Conservation (phyloP, 176 grass and related monocot genomes). For the Triticum dicoccoides region DNA sequence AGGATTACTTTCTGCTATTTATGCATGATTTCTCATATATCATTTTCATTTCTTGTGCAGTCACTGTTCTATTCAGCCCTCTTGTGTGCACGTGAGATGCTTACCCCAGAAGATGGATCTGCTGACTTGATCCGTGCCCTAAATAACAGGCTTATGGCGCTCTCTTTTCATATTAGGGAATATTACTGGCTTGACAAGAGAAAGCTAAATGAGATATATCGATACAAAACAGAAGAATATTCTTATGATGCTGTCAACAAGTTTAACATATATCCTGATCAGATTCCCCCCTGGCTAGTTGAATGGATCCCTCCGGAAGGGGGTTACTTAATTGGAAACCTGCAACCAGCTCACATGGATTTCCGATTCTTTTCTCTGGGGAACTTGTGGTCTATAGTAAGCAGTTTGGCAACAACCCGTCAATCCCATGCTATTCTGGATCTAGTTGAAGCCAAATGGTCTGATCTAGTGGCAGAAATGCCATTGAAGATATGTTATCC, state of each 20-base stretch:
- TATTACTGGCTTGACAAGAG: conserved; percentile 90
- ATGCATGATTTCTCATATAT: conserved; percentile 16
- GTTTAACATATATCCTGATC: conserved; percentile 93
- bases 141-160: conserved; percentile 81
- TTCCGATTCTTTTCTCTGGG: conserved; percentile 85
- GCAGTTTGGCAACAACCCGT: conserved; percentile 62
- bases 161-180: conserved; percentile 86
- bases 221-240: conserved; percentile 91
- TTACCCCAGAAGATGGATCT: conserved; percentile 75
- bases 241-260: conserved; percentile 88
- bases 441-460: conserved; percentile 79
- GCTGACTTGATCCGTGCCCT: conserved; percentile 79
- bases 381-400: conserved; percentile 85
- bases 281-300: conserved; percentile 82
- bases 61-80: conserved; percentile 85
- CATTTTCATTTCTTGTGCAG: conserved; percentile 42
- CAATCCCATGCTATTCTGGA: conserved; percentile 87
- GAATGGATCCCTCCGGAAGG: conserved; percentile 85
- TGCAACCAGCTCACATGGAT: conserved; percentile 93
- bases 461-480: conserved; percentile 80
- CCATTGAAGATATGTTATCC: conserved; percentile 91
- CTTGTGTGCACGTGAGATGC: conserved; percentile 76
- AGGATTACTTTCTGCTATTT: neutral
- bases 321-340: conserved; percentile 90
- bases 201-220: conserved; percentile 87